A percentile compares a stretch with the other conserved stretches of the same genome.
Evolutionary conservation across 2,329 filamentous ascomycete species (phyloP).

Genomic region (Paecilomyces formosus): DNA sequence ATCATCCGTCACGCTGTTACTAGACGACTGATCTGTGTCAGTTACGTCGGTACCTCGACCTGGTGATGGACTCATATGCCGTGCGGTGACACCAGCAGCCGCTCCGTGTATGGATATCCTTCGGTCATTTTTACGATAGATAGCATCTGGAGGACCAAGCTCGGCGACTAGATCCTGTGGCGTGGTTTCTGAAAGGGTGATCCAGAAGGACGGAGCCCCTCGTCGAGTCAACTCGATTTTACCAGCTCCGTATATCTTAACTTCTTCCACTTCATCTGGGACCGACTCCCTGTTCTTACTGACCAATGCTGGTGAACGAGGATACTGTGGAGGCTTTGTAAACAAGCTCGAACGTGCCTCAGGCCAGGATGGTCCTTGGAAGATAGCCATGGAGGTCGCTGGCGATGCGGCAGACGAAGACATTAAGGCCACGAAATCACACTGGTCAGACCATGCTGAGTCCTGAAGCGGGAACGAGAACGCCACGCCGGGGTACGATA

Average conservation of each 20-base stretch:
- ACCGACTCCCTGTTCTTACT: slow-evolving; percentile 68
- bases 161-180: slow-evolving; percentile 87
- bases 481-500: slow-evolving; percentile 90
- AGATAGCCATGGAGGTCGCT: slow-evolving; percentile 83
- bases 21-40: slow-evolving; percentile 69
- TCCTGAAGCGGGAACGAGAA: slow-evolving; percentile 79
- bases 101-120: slow-evolving; percentile 71
- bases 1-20: slow-evolving; percentile 62
- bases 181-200: slow-evolving; percentile 76
- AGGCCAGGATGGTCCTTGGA: slow-evolving; percentile 83
- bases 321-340: slow-evolving; percentile 63
- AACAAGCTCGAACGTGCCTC: slow-evolving; percentile 72
- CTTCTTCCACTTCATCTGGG: slow-evolving; percentile 81
- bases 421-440: slow-evolving; percentile 79
- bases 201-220: slow-evolving; percentile 58
- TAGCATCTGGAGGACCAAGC: slow-evolving; percentile 85
- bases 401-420: slow-evolving; percentile 69
- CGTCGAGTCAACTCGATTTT: slow-evolving; percentile 70
- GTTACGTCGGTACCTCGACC: slow-evolving; percentile 37
- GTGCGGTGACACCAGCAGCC: slow-evolving; percentile 19
- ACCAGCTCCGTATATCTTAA: slow-evolving; percentile 71
- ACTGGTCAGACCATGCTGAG: slow-evolving; percentile 63
- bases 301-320: slow-evolving; percentile 62
- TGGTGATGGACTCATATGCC: slow-evolving; percentile 28
- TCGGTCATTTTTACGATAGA: slow-evolving; percentile 85